Conservation (phyloP, 2,329 filamentous ascomycete genomes). For the Penicillium decumbens region DNA sequence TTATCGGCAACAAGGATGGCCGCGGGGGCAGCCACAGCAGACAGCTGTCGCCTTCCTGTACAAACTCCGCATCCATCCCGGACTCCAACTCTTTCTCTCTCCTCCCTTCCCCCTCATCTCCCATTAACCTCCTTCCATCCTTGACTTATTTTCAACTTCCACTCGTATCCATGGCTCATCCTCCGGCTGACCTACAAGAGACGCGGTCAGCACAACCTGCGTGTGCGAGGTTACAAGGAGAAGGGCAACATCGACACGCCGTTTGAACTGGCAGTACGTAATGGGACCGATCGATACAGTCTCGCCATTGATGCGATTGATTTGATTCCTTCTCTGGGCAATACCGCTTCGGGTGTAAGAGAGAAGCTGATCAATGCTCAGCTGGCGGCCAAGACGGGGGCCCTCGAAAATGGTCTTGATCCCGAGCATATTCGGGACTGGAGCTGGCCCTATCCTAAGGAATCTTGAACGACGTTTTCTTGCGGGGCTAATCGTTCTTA, state of each 20-base stretch:
- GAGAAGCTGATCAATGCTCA: conserved; percentile 62
- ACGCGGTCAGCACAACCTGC: conserved; percentile 61
- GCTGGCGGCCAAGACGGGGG: conserved; percentile 59
- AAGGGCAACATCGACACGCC: conserved; percentile 83
- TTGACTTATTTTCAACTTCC: conserved; percentile 72
- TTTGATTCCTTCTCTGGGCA: conserved; percentile 58
- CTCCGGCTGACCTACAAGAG: conserved; percentile 73
- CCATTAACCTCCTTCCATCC: background rate
- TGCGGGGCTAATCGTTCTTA: background rate
- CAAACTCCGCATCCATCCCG: background rate
- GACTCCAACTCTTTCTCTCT: background rate
- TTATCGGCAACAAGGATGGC: no score
- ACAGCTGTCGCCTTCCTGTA: background rate
- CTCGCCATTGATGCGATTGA: conserved; percentile 74
- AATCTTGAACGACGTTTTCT: background rate
- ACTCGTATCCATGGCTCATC: conserved; percentile 75
- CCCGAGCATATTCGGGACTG: conserved; percentile 62
- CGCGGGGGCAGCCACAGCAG: no score
- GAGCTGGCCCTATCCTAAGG: conserved; percentile 54
- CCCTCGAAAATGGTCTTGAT: conserved; percentile 67
- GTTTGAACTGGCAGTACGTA: conserved; percentile 71
- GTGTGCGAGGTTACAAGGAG: conserved; percentile 74
- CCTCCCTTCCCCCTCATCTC: background rate
- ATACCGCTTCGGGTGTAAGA: conserved; percentile 58
- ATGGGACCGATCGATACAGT: conserved; percentile 71